These are phyloP conservation scores for Yarrowia sp. DNA, from an alignment of 805 yeast species.

Conservation along the genomic window DNA sequence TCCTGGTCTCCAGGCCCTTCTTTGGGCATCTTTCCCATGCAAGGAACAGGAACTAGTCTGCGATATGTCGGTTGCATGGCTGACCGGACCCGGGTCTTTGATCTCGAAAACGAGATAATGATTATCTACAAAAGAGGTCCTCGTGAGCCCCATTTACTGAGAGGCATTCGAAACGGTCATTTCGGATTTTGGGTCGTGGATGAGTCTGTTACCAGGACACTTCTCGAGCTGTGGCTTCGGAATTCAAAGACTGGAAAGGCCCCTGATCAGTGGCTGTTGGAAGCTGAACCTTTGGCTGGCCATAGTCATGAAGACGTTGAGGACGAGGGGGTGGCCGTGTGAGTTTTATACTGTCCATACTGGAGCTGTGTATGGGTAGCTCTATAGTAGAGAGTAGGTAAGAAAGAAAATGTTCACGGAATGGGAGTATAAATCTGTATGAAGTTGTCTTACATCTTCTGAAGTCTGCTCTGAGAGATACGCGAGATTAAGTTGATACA, in stretches of 20 bases:
- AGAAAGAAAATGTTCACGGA: no score
- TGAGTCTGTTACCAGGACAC: not conserved
- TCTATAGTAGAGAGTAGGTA: no score
- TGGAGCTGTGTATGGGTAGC: no score
- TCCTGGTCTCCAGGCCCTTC: not conserved
- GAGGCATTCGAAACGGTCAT: not conserved
- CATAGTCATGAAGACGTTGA: not conserved
- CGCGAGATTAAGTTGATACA: no score
- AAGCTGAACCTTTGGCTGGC: not conserved
- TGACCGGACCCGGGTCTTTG: not conserved
- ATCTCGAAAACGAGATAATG: not conserved
- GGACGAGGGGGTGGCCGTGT: not conserved
- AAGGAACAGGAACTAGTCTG: not conserved
- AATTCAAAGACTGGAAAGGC: not conserved
- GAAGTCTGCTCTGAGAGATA: no score
- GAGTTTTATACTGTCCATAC: no score
- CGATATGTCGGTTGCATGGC: not conserved
- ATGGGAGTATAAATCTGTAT: no score
- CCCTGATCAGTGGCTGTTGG: conserved; percentile 2
- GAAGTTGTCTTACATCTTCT: no score
- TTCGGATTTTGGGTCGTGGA: not conserved
- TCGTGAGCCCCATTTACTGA: not conserved
- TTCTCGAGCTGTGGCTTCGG: not conserved
- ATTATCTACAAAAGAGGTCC: not conserved
- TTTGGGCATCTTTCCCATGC: not conserved